Evolutionary conservation across 768 basidiomycete species (phyloP).

Genomic region (Hygrocybe coccinea): DNA sequence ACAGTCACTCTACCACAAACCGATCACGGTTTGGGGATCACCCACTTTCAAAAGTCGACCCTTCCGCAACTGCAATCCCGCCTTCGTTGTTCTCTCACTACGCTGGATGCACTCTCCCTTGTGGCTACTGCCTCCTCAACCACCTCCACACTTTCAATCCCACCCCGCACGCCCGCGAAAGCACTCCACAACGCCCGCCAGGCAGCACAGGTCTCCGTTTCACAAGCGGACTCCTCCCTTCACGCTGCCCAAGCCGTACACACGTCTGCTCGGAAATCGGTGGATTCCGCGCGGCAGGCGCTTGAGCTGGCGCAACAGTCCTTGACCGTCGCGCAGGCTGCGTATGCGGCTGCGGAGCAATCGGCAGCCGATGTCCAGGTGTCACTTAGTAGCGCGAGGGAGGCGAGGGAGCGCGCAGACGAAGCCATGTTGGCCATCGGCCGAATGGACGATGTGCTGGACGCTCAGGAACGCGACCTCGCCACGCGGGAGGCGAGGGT

Average conservation of each 20-base stretch:
- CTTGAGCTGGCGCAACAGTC: conserved; percentile 4
- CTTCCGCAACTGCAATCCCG: conserved; percentile 22
- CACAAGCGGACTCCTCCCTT: background rate
- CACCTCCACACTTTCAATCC: background rate
- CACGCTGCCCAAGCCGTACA: background rate
- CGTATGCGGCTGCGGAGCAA: conserved; percentile 28
- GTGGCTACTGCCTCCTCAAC: background rate
- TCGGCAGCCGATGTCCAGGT: conserved; percentile 26
- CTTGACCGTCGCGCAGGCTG: conserved; percentile 14
- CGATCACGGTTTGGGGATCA: background rate
- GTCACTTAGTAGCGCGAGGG: conserved; percentile 22
- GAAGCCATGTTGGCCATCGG: conserved; percentile 23
- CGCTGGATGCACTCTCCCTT: conserved; percentile 1
- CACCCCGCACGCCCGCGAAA: too few relatives aligned
- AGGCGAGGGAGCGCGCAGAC: conserved; percentile 19
- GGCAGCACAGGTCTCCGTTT: background rate
- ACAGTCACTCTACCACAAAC: background rate
- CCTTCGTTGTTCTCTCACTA: conserved; percentile 17
- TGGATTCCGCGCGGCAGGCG: background rate
- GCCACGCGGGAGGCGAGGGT: conserved; percentile 1
- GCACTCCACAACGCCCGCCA: background rate
- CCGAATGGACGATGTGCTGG: conserved; percentile 15
- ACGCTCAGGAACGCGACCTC: conserved; percentile 9
- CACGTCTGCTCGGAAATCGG: background rate
- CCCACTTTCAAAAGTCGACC: conserved; percentile 5